Evolutionary conservation across 148 eudicot species (phyloP).

Genomic region (Amaranthus cruentus): DNA sequence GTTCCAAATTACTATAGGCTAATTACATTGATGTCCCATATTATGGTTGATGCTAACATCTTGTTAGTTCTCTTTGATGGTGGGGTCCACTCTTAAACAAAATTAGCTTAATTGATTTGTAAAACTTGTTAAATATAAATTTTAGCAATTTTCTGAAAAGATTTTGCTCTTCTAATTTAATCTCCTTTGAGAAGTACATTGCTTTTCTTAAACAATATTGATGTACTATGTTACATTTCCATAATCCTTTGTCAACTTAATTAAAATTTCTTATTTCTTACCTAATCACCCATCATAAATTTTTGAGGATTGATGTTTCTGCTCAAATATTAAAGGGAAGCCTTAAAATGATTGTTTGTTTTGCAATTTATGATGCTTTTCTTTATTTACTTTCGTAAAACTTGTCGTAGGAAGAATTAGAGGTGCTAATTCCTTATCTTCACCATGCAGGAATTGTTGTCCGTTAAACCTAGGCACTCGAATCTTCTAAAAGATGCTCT

Average conservation of each 20-base stretch:
- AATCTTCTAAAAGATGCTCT: slow-evolving; percentile 76
- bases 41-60: background rate
- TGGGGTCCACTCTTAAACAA: background rate
- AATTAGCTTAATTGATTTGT: too few relatives aligned
- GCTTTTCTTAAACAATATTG: too few relatives aligned
- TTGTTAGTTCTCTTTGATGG: background rate
- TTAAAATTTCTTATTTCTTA: too few relatives aligned
- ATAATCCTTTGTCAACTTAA: too few relatives aligned
- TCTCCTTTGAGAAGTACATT: background rate
- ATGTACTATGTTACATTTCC: too few relatives aligned
- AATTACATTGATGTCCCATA: background rate
- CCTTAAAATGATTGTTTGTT: too few relatives aligned
- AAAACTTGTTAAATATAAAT: too few relatives aligned
- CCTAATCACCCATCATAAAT: too few relatives aligned
- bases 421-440: slow-evolving; percentile 12
- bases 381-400: background rate
- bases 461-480: slow-evolving; percentile 69
- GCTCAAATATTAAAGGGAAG: too few relatives aligned
- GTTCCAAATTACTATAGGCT: background rate
- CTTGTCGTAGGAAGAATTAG: background rate
- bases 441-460: slow-evolving; percentile 61
- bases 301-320: too few relatives aligned
- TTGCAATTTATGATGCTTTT: too few relatives aligned
- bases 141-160: too few relatives aligned
- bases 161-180: background rate